Percentiles rank a stretch among this genome's conserved stretches.
Conservation (phyloP, 169 alveolate genomes). For the Babesia sp. region DNA sequence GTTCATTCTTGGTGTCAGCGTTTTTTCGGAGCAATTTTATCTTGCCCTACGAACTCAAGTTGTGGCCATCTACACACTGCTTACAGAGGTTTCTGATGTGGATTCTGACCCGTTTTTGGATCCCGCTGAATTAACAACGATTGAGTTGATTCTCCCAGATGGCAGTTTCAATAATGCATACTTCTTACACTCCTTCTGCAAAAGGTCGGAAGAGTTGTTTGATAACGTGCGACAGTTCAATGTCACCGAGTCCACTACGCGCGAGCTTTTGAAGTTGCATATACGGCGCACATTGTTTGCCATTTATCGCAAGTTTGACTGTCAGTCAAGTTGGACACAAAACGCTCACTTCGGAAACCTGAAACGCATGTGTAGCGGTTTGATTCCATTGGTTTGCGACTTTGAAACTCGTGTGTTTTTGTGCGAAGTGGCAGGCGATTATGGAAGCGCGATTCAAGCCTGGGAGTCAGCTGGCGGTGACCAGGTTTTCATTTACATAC, state of each 20-base stretch:
- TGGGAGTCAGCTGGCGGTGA: constrained; percentile 28
- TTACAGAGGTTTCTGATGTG: constrained; percentile 22
- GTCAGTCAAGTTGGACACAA: constrained; percentile 21
- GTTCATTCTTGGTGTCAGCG: constrained; percentile 31
- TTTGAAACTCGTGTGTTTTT: constrained; percentile 22
- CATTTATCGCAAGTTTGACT: constrained; percentile 23
- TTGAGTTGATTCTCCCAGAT: constrained; percentile 29
- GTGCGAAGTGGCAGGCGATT: constrained; percentile 43
- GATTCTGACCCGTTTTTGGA: constrained; percentile 10
- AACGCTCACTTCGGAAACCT: constrained; percentile 34
- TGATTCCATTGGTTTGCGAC: constrained; percentile 6
- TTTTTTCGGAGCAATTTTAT: constrained; percentile 15
- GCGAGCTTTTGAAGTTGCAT: constrained; percentile 4
- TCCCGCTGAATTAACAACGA: constrained; percentile 3
- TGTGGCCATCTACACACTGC: constrained; percentile 37
- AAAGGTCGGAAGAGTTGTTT: constrained; percentile 14
- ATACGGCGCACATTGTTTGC: constrained; percentile 17
- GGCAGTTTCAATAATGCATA: constrained; percentile 50
- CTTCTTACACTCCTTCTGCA: constrained; percentile 32
- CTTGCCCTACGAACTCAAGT: constrained; percentile 15
- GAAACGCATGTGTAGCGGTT: constrained; percentile 26
- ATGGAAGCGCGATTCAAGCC: constrained; percentile 16
- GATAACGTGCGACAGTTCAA: constrained; percentile 32
- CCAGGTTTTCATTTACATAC: constrained; percentile 26
- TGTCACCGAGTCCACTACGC: constrained; percentile 1